Conservation (phyloP, 2,329 filamentous ascomycete genomes). For the Scleromitrula shiraiana region DNA sequence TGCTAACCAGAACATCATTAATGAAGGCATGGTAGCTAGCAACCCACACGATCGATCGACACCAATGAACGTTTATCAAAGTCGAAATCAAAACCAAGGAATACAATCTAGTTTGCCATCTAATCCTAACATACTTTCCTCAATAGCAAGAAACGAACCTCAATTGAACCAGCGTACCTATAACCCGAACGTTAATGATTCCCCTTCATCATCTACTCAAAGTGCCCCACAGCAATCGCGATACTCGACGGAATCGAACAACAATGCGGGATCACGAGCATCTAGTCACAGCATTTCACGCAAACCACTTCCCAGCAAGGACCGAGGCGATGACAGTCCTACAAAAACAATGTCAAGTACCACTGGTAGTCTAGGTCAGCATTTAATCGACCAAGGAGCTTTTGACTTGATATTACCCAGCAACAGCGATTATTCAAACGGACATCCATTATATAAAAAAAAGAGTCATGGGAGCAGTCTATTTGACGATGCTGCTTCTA, state of each 20-base stretch:
- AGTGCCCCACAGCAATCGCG: conserved; percentile 10
- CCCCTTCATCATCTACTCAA: conserved; percentile 9
- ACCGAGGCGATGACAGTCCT: conserved; percentile 31
- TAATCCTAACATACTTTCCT: conserved; percentile 4
- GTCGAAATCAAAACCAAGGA: conserved; percentile 13
- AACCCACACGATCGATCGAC: conserved; percentile 10
- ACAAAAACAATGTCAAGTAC: conserved; percentile 33
- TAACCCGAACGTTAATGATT: conserved; percentile 13
- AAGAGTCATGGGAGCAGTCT: conserved; percentile 35
- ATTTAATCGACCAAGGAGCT: conserved; percentile 40
- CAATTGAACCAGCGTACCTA: conserved; percentile 13
- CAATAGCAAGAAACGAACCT: conserved; percentile 3
- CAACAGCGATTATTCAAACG: conserved; percentile 11
- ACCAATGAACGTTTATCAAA: conserved; percentile 12
- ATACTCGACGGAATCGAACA: conserved; percentile 18
- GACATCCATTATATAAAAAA: conserved; percentile 27
- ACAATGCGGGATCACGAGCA: conserved; percentile 15
- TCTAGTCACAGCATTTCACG: conserved; percentile 34
- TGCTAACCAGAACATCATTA: conserved; percentile 28
- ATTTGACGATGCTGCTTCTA: conserved; percentile 56
- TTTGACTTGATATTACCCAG: conserved; percentile 33
- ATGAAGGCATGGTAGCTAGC: conserved; percentile 30
- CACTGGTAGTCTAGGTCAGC: conserved; percentile 32
- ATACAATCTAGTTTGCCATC: conserved; percentile 13
- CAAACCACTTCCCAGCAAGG: conserved; percentile 43